A percentile compares a stretch with the other conserved stretches of the same genome.
phyloP scores from a whole-genome alignment of 2,329 filamentous ascomycete species.

The Neopestalotiopsis sp. region DNA sequence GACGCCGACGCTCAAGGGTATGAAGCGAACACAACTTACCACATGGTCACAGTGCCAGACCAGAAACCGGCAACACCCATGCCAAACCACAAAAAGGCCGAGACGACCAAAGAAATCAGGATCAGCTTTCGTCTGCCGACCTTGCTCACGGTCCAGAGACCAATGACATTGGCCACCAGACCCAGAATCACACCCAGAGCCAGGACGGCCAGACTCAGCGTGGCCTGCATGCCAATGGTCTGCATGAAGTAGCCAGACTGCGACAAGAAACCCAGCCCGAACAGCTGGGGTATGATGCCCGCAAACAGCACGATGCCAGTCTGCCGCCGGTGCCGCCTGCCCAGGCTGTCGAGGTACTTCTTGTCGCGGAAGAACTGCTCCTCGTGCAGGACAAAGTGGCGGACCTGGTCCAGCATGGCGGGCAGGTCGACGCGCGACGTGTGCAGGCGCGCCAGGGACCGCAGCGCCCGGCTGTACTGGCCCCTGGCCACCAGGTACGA shows the following conservation, averaged over 20 bases:
- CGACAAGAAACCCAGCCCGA: conserved; percentile 50
- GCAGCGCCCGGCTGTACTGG: conserved; percentile 44
- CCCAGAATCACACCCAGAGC: conserved; percentile 52
- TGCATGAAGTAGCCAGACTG: conserved; percentile 47
- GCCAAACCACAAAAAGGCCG: conserved; percentile 45
- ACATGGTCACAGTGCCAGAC: conserved; percentile 41
- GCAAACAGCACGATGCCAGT: conserved; percentile 49
- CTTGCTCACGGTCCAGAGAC: conserved; percentile 49
- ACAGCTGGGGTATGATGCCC: conserved; percentile 48
- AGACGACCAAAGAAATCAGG: conserved; percentile 38
- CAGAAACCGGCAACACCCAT: conserved; percentile 56
- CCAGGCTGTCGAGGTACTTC: conserved; percentile 51
- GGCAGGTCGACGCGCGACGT: conserved; percentile 37
- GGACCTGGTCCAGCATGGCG: conserved; percentile 47
- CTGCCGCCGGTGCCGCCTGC: conserved; percentile 46
- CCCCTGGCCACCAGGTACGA: conserved; percentile 52
- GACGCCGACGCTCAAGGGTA: too few relatives aligned
- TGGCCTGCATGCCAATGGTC: conserved; percentile 40
- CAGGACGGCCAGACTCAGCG: conserved; percentile 46
- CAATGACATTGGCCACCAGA: conserved; percentile 47
- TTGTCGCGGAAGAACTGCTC: conserved; percentile 31
- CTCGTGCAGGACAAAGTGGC: conserved; percentile 52
- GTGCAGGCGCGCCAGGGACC: conserved; percentile 56
- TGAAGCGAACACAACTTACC: conserved; percentile 34
- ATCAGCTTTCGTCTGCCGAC: conserved; percentile 47